Base-by-base conservation (phyloP, 805 yeast species). In the Starmerella cellae region DNA sequence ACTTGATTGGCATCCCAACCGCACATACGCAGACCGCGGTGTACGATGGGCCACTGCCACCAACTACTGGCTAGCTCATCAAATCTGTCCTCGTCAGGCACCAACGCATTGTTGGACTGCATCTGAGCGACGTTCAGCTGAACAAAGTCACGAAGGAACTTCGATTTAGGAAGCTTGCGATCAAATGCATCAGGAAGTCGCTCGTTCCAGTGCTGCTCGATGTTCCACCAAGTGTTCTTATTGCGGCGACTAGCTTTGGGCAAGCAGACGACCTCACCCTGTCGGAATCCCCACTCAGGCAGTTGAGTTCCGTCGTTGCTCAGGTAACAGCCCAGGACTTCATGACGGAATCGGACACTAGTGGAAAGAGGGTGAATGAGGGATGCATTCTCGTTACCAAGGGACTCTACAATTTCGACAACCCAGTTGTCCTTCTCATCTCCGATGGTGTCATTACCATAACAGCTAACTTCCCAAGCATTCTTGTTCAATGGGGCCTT, bases 261-360 rank as follows among this genome's bases (percentile, higher is more conserved):
- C 42, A 60, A 56, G 65, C 99, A 91, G 1, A 77, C 79, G 50
- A 91, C 88, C 66, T 91, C 99, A 49, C 95, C 94, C 68, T 91
- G 99, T 59, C 84, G 75, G 73, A 88, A 82, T 1, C 81, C 98
- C 99, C 99, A 91, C 14, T 83, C 96, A 17, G 99, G 98, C 45
- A 91, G 73, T 34, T 74, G 59, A 44, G 72, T 77, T 55, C 82
- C 94, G 54, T 78, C 71, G 56, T 95, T 80, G 93, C 95, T 87
- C 74, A 91, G 72, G 17, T 95, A 88, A 35, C 93, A 97, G 38
- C 80, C 74, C 1, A 95, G 82, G 42, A 80, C 85, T 20, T 75
- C 79, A 59, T 91, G 97, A 46, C 85, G 64, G 20, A 91, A 56
- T 54, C 77, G 78, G 57, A 91, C 63, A 10, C 71, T 63, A 3